phyloP scores from a whole-genome alignment of 495 filamentous ascomycete species.

The Jackrogersella minutella region DNA sequence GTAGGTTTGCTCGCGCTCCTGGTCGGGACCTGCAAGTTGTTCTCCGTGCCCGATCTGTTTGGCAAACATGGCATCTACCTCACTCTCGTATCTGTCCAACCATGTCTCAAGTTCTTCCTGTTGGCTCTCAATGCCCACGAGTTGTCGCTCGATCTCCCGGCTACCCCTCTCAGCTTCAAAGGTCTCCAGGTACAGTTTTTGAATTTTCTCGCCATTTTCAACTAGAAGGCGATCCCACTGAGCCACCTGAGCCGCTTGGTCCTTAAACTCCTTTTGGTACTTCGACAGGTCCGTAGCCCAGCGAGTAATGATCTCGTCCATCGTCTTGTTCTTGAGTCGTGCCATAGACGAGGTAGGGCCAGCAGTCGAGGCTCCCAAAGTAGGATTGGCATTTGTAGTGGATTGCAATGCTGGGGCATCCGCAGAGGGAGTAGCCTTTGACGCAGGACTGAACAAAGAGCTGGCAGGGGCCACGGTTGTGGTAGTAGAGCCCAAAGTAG shows the following conservation, averaged over 20 bases:
- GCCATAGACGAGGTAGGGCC: constrained; percentile 84
- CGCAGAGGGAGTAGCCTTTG: constrained; percentile 37
- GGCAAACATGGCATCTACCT: constrained; percentile 84
- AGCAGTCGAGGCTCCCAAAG: constrained; percentile 72
- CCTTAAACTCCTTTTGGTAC: constrained; percentile 94
- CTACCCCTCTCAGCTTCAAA: constrained; percentile 91
- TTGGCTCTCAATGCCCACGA: constrained; percentile 85
- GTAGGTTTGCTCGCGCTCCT: constrained; percentile 94
- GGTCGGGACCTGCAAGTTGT: constrained; percentile 82
- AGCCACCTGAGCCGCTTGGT: constrained; percentile 84
- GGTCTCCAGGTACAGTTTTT: constrained; percentile 84
- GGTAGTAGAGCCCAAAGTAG: constrained; percentile 18
- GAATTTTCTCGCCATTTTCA: constrained; percentile 90
- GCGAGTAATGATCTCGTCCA: constrained; percentile 99
- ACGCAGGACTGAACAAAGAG: constrained; percentile 24
- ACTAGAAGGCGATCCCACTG: constrained; percentile 92
- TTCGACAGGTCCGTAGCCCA: constrained; percentile 96
- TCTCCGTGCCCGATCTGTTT: constrained; percentile 71
- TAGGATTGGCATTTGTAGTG: constrained; percentile 44
- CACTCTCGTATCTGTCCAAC: constrained; percentile 87
- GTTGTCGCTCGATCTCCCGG: constrained; percentile 87
- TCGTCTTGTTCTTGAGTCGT: constrained; percentile 95
- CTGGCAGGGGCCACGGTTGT: constrained; percentile 21
- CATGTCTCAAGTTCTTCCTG: constrained; percentile 86
- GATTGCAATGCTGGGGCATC: constrained; percentile 43